Evolutionary conservation across 2,329 filamentous ascomycete genomes (phyloP), one percentile per base, ranked within the genome.

Genomic region (Paraphaeosphaeria sporulosa): DNA sequence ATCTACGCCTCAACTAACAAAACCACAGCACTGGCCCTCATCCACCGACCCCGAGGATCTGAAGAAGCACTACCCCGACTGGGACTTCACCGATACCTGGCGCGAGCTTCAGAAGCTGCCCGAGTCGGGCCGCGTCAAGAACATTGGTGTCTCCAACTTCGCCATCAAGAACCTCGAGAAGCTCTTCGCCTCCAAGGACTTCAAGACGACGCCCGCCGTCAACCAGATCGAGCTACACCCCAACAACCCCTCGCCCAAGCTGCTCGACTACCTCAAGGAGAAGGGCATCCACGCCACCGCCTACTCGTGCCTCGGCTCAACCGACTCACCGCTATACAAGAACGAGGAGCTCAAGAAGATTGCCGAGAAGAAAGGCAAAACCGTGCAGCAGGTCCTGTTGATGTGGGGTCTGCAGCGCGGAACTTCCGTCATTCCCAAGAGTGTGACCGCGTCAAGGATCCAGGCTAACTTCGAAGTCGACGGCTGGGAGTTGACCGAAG

Each of bases 71-170:
- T 85, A 88, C 64, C 82, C 86, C 34, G 91, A 93, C 81, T 94
- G 92, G 91, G 86, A 92, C 81, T 94, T 91, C 78, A 83, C 91
- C 70, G 88, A 95, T 79, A 95, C 92, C 27, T 96, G 86, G 86
- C 81, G 83, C 62, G 88, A 89, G 81, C 82, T 91, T 84, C 87
- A 91, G 80, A 90, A 90, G 83, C 82, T 92, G 49, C 80, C 87
- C 25, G 86, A 79, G 12, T 87, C 86, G 47, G 89, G 89, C 76
- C 91, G 92, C 79, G 90, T 90, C 54, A 86, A 85, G 79, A 92
- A 92, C 82, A 93, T 94, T 75, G 92, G 92, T 70, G 90, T 95
- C 59, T 93, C 90, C 78, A 96, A 96, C 85, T 95, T 96, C 77
- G 90, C 85, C 64, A 92, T 94, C 76, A 87, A 83, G 78, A 91